Percentiles rank a stretch among this genome's conserved stretches.
Evolutionary conservation across 495 filamentous ascomycete genomes (phyloP).

Genomic region (Podospora bellae-mahoneyi): DNA sequence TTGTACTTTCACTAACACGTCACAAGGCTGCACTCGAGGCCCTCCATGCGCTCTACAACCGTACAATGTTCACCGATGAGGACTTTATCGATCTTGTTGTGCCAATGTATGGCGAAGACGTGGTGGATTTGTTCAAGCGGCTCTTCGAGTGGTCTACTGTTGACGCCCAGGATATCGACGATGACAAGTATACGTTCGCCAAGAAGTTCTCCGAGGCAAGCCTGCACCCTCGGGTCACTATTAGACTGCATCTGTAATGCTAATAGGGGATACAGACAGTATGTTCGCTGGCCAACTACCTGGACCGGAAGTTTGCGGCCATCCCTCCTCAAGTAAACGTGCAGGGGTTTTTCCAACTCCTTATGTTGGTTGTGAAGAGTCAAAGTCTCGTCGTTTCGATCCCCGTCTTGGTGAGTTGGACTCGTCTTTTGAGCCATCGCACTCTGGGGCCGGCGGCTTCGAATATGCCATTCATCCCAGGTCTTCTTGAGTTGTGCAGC

Average conservation of each 20-base stretch:
- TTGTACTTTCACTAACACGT: constrained; percentile 32
- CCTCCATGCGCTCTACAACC: constrained; percentile 74
- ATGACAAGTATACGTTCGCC: constrained; percentile 83
- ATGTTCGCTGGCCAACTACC: constrained; percentile 74
- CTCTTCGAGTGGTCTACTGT: constrained; percentile 81
- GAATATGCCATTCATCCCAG: constrained; percentile 65
- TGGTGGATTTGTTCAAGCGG: constrained; percentile 66
- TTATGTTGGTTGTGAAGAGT: constrained; percentile 74
- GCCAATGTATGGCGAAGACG: constrained; percentile 69
- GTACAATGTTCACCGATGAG: constrained; percentile 67
- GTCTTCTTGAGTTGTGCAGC: constrained; percentile 76
- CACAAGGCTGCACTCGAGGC: constrained; percentile 71
- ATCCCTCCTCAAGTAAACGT: constrained; percentile 57
- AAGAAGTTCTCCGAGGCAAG: constrained; percentile 86
- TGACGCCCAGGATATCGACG: constrained; percentile 75
- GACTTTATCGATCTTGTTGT: constrained; percentile 76
- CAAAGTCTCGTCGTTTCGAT: constrained; percentile 90
- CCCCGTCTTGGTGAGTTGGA: constrained; percentile 86
- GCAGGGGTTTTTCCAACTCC: constrained; percentile 72
- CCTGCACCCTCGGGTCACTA: neutral
- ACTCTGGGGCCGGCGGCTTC: constrained; percentile 60
- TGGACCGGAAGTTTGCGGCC: constrained; percentile 69
- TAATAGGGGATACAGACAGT: constrained; percentile 58
- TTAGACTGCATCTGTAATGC: constrained; percentile 10
- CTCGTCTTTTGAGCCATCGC: constrained; percentile 67